Conservation (phyloP, 2,329 filamentous ascomycete genomes). For the Colletotrichum lindemuthianum region DNA sequence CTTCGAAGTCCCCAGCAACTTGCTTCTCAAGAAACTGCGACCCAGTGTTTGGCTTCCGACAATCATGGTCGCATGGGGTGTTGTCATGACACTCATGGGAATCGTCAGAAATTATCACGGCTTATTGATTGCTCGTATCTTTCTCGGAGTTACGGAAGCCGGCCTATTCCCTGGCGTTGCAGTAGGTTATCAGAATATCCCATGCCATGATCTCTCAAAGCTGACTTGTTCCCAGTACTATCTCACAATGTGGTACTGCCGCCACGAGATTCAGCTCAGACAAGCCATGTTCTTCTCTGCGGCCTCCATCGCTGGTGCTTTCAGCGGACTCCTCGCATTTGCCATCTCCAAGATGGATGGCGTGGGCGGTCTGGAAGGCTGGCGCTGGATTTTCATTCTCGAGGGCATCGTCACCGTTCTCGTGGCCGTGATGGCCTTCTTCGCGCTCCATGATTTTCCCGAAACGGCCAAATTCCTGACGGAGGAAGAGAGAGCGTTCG, state of each 20-base stretch:
- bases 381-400: conserved; percentile 75
- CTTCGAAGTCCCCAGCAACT: conserved; percentile 81
- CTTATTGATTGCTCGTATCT: conserved; percentile 61
- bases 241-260: conserved; percentile 68
- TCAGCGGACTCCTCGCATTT: conserved; percentile 77
- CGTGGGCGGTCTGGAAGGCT: conserved; percentile 66
- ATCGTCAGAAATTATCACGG: conserved; percentile 61
- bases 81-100: conserved; percentile 63
- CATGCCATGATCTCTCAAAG: no score
- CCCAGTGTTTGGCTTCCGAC: conserved; percentile 79
- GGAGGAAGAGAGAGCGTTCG: conserved; percentile 74
- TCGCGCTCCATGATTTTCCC: conserved; percentile 82
- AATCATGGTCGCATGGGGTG: conserved; percentile 75
- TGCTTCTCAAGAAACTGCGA: conserved; percentile 77
- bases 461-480: conserved; percentile 80
- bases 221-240: conserved; percentile 52
- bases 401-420: conserved; percentile 77
- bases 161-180: conserved; percentile 74
- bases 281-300: conserved; percentile 85
- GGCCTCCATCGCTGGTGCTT: conserved; percentile 81
- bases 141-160: conserved; percentile 73
- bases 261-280: conserved; percentile 64
- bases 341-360: conserved; percentile 77
- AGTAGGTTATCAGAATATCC: conserved; percentile 39
- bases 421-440: conserved; percentile 74